Evolutionary conservation across 441 rosid genomes (phyloP).

Genomic region (Isatis lusitanica): DNA sequence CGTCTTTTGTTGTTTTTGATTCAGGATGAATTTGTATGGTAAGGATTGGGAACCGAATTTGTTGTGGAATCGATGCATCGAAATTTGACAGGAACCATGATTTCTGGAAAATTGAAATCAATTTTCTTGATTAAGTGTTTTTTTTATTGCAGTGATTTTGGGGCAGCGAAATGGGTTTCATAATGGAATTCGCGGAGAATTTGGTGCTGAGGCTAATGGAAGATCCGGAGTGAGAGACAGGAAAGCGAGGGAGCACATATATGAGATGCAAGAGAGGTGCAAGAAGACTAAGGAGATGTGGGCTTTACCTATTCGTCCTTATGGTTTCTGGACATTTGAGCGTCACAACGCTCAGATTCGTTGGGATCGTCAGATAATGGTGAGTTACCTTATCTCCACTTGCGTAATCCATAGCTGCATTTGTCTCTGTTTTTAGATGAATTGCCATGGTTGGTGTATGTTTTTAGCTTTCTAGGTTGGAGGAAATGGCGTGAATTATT

Average conservation of each 20-base stretch:
- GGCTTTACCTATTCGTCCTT: conserved; percentile 89
- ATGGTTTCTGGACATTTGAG: conserved; percentile 92
- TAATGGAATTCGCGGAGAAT: conserved; percentile 92
- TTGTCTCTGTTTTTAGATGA: neutral
- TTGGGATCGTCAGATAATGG: conserved; percentile 80
- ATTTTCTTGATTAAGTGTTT: neutral
- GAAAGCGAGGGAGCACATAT: conserved; percentile 75
- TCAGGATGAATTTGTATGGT: too few relatives aligned
- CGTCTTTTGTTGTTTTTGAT: too few relatives aligned
- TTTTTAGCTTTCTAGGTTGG: neutral
- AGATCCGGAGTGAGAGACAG: conserved; percentile 89
- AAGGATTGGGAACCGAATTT: too few relatives aligned
- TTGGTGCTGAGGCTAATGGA: conserved; percentile 84
- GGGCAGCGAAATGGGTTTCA: conserved; percentile 55
- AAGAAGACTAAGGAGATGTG: conserved; percentile 93
- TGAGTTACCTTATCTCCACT: conserved; percentile 3
- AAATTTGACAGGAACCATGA: conserved; percentile 10
- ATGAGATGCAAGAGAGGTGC: conserved; percentile 66
- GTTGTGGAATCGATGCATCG: neutral
- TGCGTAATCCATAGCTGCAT: neutral
- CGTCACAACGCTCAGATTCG: conserved; percentile 88
- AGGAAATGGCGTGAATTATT: neutral
- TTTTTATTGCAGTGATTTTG: neutral
- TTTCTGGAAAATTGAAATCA: neutral
- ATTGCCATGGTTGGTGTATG: too few relatives aligned